phyloP scores from a whole-genome alignment of 1,139 yeast species.

The Pichia sp. region DNA sequence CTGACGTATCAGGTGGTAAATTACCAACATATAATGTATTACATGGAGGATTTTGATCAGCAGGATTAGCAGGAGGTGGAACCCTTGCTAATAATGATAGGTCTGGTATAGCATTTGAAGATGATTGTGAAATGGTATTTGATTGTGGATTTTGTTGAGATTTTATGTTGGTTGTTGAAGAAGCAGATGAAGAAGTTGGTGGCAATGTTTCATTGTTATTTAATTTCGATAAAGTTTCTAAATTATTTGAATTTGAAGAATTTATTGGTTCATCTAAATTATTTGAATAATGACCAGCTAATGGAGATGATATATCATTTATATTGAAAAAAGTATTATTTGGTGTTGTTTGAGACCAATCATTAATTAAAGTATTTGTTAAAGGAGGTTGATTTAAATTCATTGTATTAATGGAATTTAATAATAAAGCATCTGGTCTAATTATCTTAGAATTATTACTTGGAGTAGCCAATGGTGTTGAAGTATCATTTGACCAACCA shows the following conservation, averaged over 20 bases:
- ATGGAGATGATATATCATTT: constrained; percentile 1
- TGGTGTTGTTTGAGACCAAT: constrained; percentile 13
- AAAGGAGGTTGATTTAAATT: constrained; percentile 10
- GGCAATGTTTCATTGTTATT: too few relatives aligned
- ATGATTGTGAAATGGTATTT: background rate
- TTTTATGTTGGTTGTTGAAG: too few relatives aligned
- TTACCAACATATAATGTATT: constrained; percentile 95
- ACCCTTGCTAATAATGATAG: constrained; percentile 67
- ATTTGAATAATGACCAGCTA: too few relatives aligned
- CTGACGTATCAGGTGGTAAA: constrained; percentile 95
- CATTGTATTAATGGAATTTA: constrained; percentile 3
- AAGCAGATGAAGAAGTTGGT: too few relatives aligned
- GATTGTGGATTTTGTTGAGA: too few relatives aligned
- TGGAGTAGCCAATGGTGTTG: constrained; percentile 13
- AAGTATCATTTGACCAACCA: constrained; percentile 13
- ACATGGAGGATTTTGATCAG: constrained; percentile 98
- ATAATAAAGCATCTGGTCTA: constrained; percentile 11
- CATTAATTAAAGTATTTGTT: constrained; percentile 11
- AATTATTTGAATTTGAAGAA: too few relatives aligned
- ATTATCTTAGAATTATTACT: constrained; percentile 11
- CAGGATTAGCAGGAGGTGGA: constrained; percentile 97
- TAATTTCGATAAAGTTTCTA: too few relatives aligned
- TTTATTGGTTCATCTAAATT: constrained; percentile 11
- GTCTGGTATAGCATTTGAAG: constrained; percentile 43
- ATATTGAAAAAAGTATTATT: constrained; percentile 1